Evolutionary conservation across 192 early-diverging fungal genomes (phyloP), one percentile per base, ranked within the genome.

Genomic region (Irineochytrium annulatum): DNA sequence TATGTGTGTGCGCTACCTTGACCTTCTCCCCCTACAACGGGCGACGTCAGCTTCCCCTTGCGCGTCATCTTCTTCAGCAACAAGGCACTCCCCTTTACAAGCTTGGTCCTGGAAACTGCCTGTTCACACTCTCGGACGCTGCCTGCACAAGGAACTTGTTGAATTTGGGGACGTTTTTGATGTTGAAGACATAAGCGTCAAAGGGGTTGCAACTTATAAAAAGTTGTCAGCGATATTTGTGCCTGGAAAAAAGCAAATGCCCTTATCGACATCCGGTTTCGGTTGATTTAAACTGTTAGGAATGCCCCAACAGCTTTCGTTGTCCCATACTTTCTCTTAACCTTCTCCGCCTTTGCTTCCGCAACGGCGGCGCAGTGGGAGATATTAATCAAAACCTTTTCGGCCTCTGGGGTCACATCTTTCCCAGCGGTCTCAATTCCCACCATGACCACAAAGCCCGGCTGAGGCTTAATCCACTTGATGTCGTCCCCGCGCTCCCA

Each of bases 121-220:
- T 53, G 31, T 81, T 67, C 34, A 83, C 59, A 0, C 81, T 79
- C 30, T 83, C 81, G 14, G 80, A 49, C 14, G 81, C 77, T 5
- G 79, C 75, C 16, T 26, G 26, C 3, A 71, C 55, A n/a, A 83
- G 59, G 44, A 82, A 57, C 24, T 69, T 34, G 37, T 70, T 52
- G 51, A 83, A 83, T 2, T 51, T 43, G 3, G 66, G 32, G 32
- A 62, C 75, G 27, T 43, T 33, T 17, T 28, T 29, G 16, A 79
- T 79, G 71, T 80, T 75, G 52, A 82, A 78, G 11, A 83, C 73
- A 61, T 71, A 80, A 53, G 82, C 81, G 55, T 80, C 79, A 0
- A 83, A 77, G 17, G 60, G 77, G 80, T 37, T 28, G 46, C 19
- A n/a, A 41, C 8, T 30, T 19, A 37, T n/a, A 11, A 37, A 45